Percentiles rank a stretch among this genome's conserved stretches.
Evolutionary conservation across 1,139 yeast species (phyloP).

Genomic region (Geotrichum bryndzae): DNA sequence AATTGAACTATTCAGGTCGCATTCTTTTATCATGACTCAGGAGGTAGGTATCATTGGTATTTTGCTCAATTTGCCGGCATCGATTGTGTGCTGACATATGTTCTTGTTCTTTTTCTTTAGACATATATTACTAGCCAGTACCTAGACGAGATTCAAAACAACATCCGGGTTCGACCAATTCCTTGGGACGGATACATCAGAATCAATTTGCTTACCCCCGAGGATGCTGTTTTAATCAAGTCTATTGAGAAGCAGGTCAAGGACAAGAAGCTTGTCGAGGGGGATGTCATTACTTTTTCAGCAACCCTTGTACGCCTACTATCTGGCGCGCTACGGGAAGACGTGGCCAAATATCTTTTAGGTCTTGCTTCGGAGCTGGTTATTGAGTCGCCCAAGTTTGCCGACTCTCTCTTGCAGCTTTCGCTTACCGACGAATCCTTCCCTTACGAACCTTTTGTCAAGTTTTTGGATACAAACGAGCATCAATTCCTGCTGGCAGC

Average conservation of each 20-base stretch:
- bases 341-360: conserved; percentile 66
- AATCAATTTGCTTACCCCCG: conserved; percentile 58
- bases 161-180: conserved; percentile 72
- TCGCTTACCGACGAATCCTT: conserved; percentile 40
- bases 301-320: conserved; percentile 52
- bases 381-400: conserved; percentile 44
- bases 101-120: neutral
- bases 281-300: conserved; percentile 49
- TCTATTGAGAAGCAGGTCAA: conserved; percentile 49
- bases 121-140: neutral
- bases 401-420: conserved; percentile 43
- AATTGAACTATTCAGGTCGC: neutral
- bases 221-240: conserved; percentile 62
- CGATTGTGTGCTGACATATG: neutral
- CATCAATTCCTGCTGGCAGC: conserved; percentile 35
- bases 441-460: conserved; percentile 53
- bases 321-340: conserved; percentile 52
- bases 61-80: neutral
- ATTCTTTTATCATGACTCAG: neutral
- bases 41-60: neutral
- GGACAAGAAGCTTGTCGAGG: conserved; percentile 32
- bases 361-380: conserved; percentile 63
- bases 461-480: conserved; percentile 43
- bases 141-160: conserved; percentile 67
- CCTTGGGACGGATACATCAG: conserved; percentile 93